Base-by-base conservation (phyloP, 2,329 filamentous ascomycete genomes). In the Colletotrichum eremochloae region DNA sequence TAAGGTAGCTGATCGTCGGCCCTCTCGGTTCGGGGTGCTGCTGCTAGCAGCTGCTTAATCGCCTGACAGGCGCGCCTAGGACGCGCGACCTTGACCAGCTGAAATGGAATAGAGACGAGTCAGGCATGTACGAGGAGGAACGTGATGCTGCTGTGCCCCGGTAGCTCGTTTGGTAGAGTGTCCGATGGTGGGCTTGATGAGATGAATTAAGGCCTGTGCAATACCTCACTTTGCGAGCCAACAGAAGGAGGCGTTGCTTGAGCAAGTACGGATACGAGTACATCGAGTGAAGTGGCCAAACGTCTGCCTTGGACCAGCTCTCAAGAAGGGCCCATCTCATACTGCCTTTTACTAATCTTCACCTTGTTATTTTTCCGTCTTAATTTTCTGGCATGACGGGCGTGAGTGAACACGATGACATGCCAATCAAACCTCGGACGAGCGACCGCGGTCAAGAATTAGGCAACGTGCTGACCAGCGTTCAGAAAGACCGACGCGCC, bases 11-110 rank as follows among this genome's bases (percentile, higher is more conserved):
- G 66, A 72, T 72, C 60, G 69, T 64, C 67, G 60, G 69, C 48
- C 66, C 66, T 53, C 33, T 72, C 66, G 66, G 66, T 24, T 69
- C 66, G 69, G 66, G 69, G 56, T 56, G 70, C 70, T 70, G 70
- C 48, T 70, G 61, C 46, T 58, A 48, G 3, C 20, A 46, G 44
- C 44, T 46, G 20, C 18, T 58, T 60, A 31, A 64, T 46, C 64
- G 65, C 58, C 66, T 60, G 60, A 40, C 60, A 60, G 66, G 66
- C 66, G 66, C 31, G 48, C 40, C 46, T 24, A 52, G 57, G 70
- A 48, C 20, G 20, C 46, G n/a, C 46, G 46, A 57, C 67, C 70
- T 62, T 69, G 53, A 55, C 67, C 66, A 70, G 70, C 70, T 72
- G 70, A 70, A 63, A 61, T 56, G 6, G 15, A 12, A 8, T 15